A percentile compares a stretch with the other conserved stretches of the same genome.
Evolutionary conservation across 495 filamentous ascomycete genomes (phyloP).

Genomic region (Aspergillus carlsbadensis): DNA sequence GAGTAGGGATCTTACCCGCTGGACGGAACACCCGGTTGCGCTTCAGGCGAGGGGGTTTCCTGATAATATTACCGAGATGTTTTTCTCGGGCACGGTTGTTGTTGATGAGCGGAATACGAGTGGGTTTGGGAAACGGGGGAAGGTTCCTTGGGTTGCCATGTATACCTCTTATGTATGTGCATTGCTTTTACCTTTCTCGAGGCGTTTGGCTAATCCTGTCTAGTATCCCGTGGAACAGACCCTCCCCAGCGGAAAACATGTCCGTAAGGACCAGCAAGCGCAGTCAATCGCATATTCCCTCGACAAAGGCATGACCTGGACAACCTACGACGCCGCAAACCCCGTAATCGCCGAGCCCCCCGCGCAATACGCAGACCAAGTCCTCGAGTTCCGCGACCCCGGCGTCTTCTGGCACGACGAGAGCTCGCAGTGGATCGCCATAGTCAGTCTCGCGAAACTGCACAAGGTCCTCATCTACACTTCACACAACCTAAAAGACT

Average conservation of each 20-base stretch:
- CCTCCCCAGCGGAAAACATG: neutral
- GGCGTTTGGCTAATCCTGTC: neutral
- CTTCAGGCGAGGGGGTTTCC: constrained; percentile 41
- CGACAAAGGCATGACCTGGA: constrained; percentile 54
- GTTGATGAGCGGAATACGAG: constrained; percentile 57
- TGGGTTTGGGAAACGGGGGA: constrained; percentile 51
- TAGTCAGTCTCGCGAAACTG: constrained; percentile 46
- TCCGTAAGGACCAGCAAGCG: constrained; percentile 40
- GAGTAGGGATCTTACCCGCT: constrained; percentile 37
- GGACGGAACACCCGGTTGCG: constrained; percentile 38
- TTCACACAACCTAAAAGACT: constrained; percentile 50
- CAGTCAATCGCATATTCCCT: constrained; percentile 57
- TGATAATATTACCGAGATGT: constrained; percentile 42
- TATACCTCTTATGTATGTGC: constrained; percentile 49
- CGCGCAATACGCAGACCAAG: constrained; percentile 27
- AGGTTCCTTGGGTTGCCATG: constrained; percentile 54
- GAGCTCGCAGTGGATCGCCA: constrained; percentile 48
- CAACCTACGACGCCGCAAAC: constrained; percentile 47
- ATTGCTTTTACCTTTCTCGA: too few species aligned
- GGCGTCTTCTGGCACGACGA: constrained; percentile 52
- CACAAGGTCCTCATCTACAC: constrained; percentile 54
- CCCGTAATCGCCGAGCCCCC: constrained; percentile 49
- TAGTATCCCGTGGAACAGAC: neutral
- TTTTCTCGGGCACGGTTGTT: constrained; percentile 53
- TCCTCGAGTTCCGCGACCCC: constrained; percentile 55